These are phyloP conservation scores for Lactarius indigo DNA, from an alignment of 768 basidiomycete genomes.

Conservation along the genomic window DNA sequence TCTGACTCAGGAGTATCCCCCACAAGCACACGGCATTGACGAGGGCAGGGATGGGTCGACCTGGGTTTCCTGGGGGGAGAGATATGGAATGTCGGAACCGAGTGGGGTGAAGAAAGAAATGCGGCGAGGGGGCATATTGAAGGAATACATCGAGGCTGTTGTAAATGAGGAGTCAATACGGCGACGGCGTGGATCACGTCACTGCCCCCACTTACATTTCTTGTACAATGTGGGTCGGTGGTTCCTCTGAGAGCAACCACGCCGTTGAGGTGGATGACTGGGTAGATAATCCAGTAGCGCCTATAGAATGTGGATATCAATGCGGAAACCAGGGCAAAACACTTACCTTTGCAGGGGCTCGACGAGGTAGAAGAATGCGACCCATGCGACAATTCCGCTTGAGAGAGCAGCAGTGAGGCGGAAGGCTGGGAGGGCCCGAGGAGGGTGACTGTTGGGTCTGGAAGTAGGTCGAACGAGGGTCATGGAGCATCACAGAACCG, in stretches of 20 bases:
- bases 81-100: constrained; percentile 41
- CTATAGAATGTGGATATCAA: constrained; percentile 5
- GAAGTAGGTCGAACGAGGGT: constrained; percentile 21
- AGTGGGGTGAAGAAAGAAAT: constrained; percentile 58
- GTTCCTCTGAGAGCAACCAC: constrained; percentile 18
- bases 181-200: not conserved
- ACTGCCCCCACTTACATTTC: constrained; percentile 19
- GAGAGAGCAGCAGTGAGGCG: not conserved
- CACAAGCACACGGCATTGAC: constrained; percentile 42
- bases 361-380: constrained; percentile 17
- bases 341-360: constrained; percentile 15
- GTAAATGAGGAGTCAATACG: not conserved
- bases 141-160: constrained; percentile 56
- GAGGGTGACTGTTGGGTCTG: constrained; percentile 12
- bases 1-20: constrained; percentile 33
- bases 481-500: constrained; percentile 22
- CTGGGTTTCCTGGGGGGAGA: constrained; percentile 31
- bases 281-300: not conserved
- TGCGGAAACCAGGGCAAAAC: not conserved
- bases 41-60: constrained; percentile 35
- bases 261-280: constrained; percentile 2
- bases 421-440: not conserved
- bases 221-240: constrained; percentile 11
- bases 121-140: constrained; percentile 54
- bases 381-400: constrained; percentile 5